These are phyloP conservation scores for Alternaria sp. DNA, from an alignment of 2,329 filamentous ascomycete species.

Conservation along the genomic window DNA sequence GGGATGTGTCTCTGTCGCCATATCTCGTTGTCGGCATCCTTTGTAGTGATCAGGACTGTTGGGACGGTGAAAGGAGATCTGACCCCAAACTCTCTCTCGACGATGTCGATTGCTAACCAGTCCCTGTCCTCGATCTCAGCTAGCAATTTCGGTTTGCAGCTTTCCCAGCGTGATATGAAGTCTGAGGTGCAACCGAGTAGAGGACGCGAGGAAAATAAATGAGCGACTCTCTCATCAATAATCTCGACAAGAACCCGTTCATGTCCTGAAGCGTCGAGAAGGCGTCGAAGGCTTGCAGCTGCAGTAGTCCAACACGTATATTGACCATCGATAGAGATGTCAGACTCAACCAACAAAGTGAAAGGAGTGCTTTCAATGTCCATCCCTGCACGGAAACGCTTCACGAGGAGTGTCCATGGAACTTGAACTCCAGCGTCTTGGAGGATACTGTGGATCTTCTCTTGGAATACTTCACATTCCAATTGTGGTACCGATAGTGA, in stretches of 20 bases:
- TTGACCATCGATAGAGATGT: no score
- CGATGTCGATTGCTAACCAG: not conserved
- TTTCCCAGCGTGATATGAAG: not conserved
- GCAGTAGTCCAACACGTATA: not conserved
- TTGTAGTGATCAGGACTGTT: not conserved
- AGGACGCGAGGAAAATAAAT: no score
- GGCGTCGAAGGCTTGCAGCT: not conserved
- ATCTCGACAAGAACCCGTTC: not conserved
- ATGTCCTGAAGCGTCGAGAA: not conserved
- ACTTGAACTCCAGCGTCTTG: no score
- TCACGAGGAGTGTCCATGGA: no score
- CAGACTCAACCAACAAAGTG: no score
- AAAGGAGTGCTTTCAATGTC: no score
- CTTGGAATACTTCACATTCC: no score
- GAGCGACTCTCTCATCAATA: not conserved
- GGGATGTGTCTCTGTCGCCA: not conserved
- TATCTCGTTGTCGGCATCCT: not conserved
- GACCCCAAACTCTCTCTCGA: not conserved
- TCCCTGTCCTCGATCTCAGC: not conserved
- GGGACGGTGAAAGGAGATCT: not conserved
- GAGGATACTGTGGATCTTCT: no score
- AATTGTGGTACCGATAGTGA: no score
- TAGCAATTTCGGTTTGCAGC: not conserved
- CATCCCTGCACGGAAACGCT: no score
- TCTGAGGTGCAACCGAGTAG: not conserved